These are phyloP conservation scores for Striga asiatica DNA, from an alignment of 257 asterid species.

Conservation along the genomic window DNA sequence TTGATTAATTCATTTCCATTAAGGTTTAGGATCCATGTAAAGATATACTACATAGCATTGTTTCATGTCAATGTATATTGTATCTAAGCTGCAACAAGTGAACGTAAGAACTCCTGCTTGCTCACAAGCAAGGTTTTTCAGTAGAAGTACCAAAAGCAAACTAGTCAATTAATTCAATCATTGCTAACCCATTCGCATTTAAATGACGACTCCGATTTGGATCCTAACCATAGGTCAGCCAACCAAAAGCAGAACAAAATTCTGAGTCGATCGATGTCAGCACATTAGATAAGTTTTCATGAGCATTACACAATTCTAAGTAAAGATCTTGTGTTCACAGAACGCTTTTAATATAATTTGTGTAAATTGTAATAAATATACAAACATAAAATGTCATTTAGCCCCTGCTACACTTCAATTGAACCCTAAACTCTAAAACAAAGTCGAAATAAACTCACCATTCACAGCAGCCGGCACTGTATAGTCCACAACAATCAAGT, in stretches of 20 bases:
- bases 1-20: not conserved
- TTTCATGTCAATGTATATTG: too few relatives aligned
- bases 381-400: not conserved
- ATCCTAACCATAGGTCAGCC: too few relatives aligned
- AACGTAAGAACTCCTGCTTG: too few relatives aligned
- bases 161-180: too few relatives aligned
- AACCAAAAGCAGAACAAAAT: not conserved
- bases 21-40: not conserved
- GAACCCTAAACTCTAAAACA: not conserved
- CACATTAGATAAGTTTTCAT: not conserved
- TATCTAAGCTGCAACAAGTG: too few relatives aligned
- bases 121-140: too few relatives aligned
- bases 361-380: not conserved
- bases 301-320: not conserved
- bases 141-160: too few relatives aligned
- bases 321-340: too few relatives aligned
- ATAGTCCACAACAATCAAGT: constrained; percentile 72
- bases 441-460: constrained; percentile 30
- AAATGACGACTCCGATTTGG: too few relatives aligned
- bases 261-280: not conserved
- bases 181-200: too few relatives aligned
- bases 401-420: not conserved
- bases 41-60: too few relatives aligned
- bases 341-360: not conserved
- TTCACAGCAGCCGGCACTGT: constrained; percentile 78